Conservation (phyloP, 345 rosid genomes). For the Salix koriyanagi region DNA sequence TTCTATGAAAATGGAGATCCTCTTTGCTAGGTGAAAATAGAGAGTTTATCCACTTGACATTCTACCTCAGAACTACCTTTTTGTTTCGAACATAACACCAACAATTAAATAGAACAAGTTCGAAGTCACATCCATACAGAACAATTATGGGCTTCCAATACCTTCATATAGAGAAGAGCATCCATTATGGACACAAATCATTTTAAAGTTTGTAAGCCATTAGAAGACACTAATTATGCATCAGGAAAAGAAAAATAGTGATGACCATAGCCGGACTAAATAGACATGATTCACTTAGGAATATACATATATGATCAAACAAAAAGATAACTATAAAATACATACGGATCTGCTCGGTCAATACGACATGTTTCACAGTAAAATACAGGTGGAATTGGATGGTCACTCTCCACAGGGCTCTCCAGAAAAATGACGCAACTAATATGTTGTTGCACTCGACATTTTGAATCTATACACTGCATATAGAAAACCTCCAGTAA, state of each 20-base stretch:
- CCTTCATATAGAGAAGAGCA: neutral
- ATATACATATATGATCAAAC: neutral
- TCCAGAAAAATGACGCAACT: conserved; percentile 32
- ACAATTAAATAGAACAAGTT: neutral
- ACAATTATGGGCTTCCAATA: neutral
- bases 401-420: conserved; percentile 22
- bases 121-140: neutral
- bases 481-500: conserved; percentile 4
- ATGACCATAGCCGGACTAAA: neutral
- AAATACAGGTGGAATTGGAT: conserved; percentile 18
- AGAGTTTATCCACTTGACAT: neutral
- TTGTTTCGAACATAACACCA: neutral
- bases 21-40: neutral
- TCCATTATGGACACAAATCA: neutral
- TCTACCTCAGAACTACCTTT: neutral
- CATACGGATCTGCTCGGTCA: conserved; percentile 44
- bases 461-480: conserved; percentile 38
- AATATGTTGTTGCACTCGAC: conserved; percentile 36
- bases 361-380: conserved; percentile 40
- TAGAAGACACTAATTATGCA: neutral
- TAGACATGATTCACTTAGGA: neutral
- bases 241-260: neutral
- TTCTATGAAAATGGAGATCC: neutral
- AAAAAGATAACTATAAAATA: neutral
- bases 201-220: neutral